Conservation (phyloP, 1,139 yeast species). For the Yamadazyma conglobata region DNA sequence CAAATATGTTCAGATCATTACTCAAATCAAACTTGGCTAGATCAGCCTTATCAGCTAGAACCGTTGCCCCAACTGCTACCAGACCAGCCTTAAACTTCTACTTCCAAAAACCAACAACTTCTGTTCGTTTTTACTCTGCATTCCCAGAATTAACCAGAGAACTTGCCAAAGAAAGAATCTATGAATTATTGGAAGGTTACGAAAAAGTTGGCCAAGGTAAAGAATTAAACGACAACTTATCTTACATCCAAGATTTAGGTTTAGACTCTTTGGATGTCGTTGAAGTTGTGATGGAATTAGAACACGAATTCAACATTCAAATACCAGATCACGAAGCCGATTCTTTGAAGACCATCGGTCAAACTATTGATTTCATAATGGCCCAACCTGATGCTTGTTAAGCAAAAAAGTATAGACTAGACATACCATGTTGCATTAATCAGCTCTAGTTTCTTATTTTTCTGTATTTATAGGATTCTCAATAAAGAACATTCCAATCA, state of each 20-base stretch:
- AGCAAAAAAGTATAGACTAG: no score
- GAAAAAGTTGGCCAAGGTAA: conserved; percentile 56
- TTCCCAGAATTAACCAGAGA: conserved; percentile 68
- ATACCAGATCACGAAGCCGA: conserved; percentile 89
- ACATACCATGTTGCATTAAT: no score
- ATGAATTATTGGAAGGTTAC: conserved; percentile 76
- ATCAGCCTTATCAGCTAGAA: conserved; percentile 7
- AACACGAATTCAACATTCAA: conserved; percentile 73
- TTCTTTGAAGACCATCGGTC: conserved; percentile 75
- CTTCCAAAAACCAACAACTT: conserved; percentile 12
- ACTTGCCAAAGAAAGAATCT: conserved; percentile 68
- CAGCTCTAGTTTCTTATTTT: no score
- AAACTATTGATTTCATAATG: conserved; percentile 73
- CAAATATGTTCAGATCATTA: conserved; percentile 36
- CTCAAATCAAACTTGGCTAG: conserved; percentile 24
- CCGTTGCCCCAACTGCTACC: conserved; percentile 3
- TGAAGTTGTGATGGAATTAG: conserved; percentile 87
- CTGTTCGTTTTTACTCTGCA: conserved; percentile 52
- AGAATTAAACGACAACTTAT: conserved; percentile 54
- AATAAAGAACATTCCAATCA: no score
- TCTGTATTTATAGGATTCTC: no score
- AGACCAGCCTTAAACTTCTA: conserved; percentile 4
- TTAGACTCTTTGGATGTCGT: conserved; percentile 86
- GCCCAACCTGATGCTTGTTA: conserved; percentile 70
- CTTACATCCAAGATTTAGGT: conserved; percentile 73